These are phyloP conservation scores for Aureoboletus auriporus DNA, from an alignment of 768 basidiomycete genomes.

Conservation along the genomic window DNA sequence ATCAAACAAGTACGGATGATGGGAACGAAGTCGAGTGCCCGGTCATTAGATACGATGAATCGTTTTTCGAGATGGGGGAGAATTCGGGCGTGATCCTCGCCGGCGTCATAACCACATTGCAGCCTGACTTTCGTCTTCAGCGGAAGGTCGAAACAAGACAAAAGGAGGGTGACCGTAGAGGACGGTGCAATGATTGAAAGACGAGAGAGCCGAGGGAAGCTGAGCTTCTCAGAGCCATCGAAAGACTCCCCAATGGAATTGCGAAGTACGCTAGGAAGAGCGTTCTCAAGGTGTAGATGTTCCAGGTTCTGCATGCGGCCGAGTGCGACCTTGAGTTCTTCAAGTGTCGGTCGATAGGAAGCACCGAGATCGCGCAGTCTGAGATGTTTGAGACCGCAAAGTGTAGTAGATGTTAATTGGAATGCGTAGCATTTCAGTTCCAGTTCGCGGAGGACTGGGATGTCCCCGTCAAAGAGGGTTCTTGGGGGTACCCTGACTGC, in stretches of 20 bases:
- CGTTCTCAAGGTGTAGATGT: too few relatives aligned
- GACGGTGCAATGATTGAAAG: too few relatives aligned
- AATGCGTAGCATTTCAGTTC: constrained; percentile 34
- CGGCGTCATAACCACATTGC: constrained; percentile 10
- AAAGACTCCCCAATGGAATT: constrained; percentile 13
- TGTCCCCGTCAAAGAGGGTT: constrained; percentile 28
- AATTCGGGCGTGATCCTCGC: constrained; percentile 6
- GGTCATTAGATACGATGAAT: constrained; percentile 7
- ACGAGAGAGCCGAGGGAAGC: too few relatives aligned
- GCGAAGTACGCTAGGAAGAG: too few relatives aligned
- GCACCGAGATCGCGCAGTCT: too few relatives aligned
- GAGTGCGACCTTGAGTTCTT: too few relatives aligned
- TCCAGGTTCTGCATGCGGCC: too few relatives aligned
- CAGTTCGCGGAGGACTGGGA: constrained; percentile 33
- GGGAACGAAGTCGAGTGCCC: not conserved
- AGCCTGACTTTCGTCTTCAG: constrained; percentile 13
- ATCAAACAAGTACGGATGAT: constrained; percentile 11
- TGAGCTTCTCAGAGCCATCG: not conserved
- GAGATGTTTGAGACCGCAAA: too few relatives aligned
- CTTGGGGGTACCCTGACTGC: constrained; percentile 24
- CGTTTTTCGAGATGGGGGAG: constrained; percentile 12
- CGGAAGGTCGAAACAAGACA: constrained; percentile 5
- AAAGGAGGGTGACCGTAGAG: too few relatives aligned
- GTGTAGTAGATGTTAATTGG: not conserved
- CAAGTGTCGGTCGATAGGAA: too few relatives aligned